Evolutionary conservation across 2,329 filamentous ascomycete species (phyloP).

Genomic region (Pseudogymnoascus sp.): DNA sequence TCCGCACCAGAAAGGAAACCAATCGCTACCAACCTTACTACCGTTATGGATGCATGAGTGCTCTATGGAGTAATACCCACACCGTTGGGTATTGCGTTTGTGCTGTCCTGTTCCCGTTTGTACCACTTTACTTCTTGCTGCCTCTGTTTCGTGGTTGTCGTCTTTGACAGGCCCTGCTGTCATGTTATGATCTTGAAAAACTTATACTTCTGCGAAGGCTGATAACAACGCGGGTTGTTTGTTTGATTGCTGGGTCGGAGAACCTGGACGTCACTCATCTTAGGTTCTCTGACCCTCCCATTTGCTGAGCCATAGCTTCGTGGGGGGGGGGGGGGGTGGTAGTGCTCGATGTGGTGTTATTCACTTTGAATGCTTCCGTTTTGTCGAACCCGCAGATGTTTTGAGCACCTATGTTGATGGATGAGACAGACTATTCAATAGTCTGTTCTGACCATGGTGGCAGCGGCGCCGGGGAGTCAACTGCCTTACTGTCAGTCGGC

Average conservation of each 20-base stretch:
- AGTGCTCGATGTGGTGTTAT: neutral
- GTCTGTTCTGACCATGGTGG: neutral
- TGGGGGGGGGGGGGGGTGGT: too few relatives aligned
- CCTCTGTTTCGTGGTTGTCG: neutral
- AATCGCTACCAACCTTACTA: neutral
- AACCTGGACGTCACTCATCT: neutral
- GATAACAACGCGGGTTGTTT: neutral
- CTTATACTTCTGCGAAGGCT: neutral
- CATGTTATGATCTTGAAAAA: neutral
- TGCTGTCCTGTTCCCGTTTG: neutral
- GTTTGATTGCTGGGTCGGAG: neutral
- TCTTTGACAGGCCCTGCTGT: neutral
- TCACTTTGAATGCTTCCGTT: neutral
- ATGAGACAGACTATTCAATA: neutral
- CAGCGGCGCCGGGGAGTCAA: neutral
- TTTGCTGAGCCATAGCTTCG: neutral
- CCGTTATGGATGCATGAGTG: neutral
- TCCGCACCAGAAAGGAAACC: too few relatives aligned
- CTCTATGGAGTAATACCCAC: neutral
- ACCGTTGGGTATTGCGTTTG: neutral
- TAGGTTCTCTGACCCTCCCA: neutral
- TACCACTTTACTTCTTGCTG: neutral
- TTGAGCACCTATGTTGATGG: neutral
- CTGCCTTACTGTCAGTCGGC: neutral
- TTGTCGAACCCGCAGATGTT: neutral